Conservation (phyloP, 2,329 filamentous ascomycete genomes). For the Talaromyces pinophilus region DNA sequence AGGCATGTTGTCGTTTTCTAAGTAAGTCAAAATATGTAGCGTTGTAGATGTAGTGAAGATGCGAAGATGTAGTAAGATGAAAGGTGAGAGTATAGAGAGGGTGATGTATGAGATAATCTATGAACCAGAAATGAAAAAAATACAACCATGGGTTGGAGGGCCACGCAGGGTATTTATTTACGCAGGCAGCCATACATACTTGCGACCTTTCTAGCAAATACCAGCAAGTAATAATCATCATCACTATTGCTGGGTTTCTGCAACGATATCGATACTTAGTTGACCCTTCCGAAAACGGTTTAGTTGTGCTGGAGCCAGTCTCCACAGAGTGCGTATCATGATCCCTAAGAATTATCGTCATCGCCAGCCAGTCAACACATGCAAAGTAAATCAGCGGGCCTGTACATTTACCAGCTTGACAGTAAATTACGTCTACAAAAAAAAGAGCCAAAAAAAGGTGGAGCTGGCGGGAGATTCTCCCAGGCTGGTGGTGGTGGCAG, state of each 20-base stretch:
- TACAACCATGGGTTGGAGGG: constrained; percentile 6
- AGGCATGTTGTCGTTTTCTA: constrained; percentile 55
- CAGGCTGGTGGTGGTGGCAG: constrained; percentile 1
- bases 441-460: constrained; percentile 15
- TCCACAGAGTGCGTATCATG: constrained; percentile 36
- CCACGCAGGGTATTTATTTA: constrained; percentile 19
- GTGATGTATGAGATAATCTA: not conserved
- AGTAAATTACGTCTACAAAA: constrained; percentile 10
- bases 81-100: not conserved
- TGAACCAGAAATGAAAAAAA: not conserved
- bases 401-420: not conserved
- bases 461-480: constrained; percentile 20
- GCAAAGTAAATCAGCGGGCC: constrained; percentile 14
- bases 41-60: not conserved
- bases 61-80: not conserved
- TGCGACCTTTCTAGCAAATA: not conserved
- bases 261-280: constrained; percentile 20
- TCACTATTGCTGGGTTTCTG: not conserved
- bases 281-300: constrained; percentile 18
- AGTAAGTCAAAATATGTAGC: constrained; percentile 21
- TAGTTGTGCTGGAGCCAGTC: constrained; percentile 27
- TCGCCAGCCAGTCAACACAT: constrained; percentile 25
- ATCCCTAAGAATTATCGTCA: constrained; percentile 46
- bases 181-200: not conserved
- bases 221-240: not conserved